phyloP scores from a whole-genome alignment of 2,329 filamentous ascomycete genomes.

The Fusarium xyrophilum region DNA sequence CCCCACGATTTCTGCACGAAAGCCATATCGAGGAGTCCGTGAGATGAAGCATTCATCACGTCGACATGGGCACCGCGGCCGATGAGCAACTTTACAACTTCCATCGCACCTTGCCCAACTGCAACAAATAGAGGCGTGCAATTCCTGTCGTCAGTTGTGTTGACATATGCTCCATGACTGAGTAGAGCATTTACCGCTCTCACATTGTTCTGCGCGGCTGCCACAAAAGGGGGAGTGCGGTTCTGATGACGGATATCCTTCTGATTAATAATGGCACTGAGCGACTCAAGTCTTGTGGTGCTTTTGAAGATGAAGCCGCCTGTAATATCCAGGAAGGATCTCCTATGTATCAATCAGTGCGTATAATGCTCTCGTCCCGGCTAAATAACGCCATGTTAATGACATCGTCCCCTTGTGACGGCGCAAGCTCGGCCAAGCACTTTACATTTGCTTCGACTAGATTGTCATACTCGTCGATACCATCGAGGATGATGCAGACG shows the following conservation, averaged over 20 bases:
- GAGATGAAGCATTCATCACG: neutral
- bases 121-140: neutral
- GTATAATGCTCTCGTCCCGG: conserved; percentile 7
- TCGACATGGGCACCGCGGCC: neutral
- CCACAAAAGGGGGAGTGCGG: neutral
- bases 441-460: neutral
- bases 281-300: neutral
- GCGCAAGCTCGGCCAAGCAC: neutral
- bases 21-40: neutral
- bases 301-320: neutral
- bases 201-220: neutral
- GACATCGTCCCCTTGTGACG: neutral
- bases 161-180: neutral
- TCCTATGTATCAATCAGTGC: no score
- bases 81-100: neutral
- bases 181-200: neutral
- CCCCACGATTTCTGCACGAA: neutral
- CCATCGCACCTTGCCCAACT: neutral
- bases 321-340: no score
- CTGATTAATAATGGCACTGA: neutral
- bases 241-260: neutral
- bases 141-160: neutral
- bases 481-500: neutral
- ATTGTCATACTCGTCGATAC: neutral
- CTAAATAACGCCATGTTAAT: conserved; percentile 11